Evolutionary conservation across 2,329 filamentous ascomycete genomes (phyloP), one percentile per base, ranked within the genome.

Genomic region (Mycogone perniciosa): DNA sequence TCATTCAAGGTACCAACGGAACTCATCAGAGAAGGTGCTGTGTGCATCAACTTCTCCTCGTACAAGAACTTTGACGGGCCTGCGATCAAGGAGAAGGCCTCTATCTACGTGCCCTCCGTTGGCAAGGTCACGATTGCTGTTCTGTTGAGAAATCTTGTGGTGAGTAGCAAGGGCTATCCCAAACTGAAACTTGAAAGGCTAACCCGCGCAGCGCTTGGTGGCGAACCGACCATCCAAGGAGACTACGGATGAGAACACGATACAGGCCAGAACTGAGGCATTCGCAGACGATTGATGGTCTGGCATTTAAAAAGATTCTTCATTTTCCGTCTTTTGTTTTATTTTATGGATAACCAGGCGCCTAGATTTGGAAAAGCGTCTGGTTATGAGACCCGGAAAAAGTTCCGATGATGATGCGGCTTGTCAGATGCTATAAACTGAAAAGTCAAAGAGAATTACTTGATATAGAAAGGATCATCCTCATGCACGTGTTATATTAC

Each of bases 31-130:
- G 88, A 96, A 51, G 93, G 93, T 44, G 91, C 89, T 31, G 89
- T 96, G n/a, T 99, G 93, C 76, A 91, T 99, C 74, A 99, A 99
- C 72, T 97, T 99, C 68, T 95, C 90, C 6, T 96, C 89, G 46
- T 89, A 88, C 70, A 89, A 91, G 75, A 97, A 99, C 72, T 97
- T 97, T 70, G 85, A 85, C 54, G 79, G 78, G 1, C 84, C 86
- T 0, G 87, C 88, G 44, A 84, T 97, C 59, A 97, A 96, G 73
- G 88, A 96, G 67, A 95, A 91, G 74, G 93, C 93, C 2, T 90
- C 89, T 5, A 95, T 99, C 62, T 99, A 96, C 62, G 91, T 97
- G 13, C 93, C 93, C 1, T 93, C 92, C 0, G 95, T 96, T 59
- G 93, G 93, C 60, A 99, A 97, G 75, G 92, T 97, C 44, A 99